A percentile compares a stretch with the other conserved stretches of the same genome.
phyloP scores from a whole-genome alignment of 2,329 filamentous ascomycete species.

The Aspergillus uvarum region DNA sequence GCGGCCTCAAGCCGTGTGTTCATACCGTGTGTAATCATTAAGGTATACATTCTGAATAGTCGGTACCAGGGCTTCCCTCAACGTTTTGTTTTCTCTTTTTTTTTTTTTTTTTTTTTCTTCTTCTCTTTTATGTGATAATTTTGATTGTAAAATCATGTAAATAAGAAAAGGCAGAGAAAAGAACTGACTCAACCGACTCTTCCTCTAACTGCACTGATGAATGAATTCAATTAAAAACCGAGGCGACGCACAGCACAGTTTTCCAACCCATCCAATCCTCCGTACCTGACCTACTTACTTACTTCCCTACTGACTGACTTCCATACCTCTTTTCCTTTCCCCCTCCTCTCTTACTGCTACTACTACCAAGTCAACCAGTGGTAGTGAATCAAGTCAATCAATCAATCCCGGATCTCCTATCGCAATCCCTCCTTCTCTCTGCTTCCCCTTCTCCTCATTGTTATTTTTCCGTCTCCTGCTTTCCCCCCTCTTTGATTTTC shows the following conservation, averaged over 20 bases:
- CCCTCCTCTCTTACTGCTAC: background rate
- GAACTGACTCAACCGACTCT: background rate
- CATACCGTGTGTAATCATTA: too few species aligned
- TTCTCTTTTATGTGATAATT: background rate
- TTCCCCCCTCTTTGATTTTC: background rate
- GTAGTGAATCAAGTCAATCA: background rate
- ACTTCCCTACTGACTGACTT: too few species aligned
- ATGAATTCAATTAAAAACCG: background rate
- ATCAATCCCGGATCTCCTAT: background rate
- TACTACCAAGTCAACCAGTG: background rate
- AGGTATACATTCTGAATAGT: too few species aligned
- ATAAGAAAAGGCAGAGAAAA: background rate
- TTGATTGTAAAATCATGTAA: background rate
- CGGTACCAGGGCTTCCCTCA: background rate
- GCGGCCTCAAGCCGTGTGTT: background rate
- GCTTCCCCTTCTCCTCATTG: background rate
- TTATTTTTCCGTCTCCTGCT: constrained; percentile 1
- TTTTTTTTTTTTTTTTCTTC: background rate
- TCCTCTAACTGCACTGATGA: background rate
- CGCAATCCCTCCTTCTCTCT: background rate
- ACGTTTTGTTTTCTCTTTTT: background rate
- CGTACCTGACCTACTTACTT: background rate
- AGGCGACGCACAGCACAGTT: background rate
- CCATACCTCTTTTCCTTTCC: background rate
- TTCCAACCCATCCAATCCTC: constrained; percentile 1